Evolutionary conservation across 441 rosid species (phyloP), one percentile per base, ranked within the genome.

Genomic region (Pelargonium cotyledonis): DNA sequence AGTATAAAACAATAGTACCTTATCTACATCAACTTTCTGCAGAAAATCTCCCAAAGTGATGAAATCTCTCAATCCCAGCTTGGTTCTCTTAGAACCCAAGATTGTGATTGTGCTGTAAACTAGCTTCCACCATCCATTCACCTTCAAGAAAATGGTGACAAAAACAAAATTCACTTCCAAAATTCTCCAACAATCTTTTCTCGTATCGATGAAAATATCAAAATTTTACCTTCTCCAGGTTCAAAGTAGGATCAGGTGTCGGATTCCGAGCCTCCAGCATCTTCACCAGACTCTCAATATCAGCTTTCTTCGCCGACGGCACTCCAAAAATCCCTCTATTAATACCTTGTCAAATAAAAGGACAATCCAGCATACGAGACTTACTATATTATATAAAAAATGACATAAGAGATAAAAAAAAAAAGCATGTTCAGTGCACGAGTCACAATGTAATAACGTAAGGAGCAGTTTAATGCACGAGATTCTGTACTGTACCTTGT

Each of bases 251-350:
- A 70, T 86, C 78, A 69, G 88, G 83, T 2, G 86, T 93, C 68
- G 93, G 97, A 75, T 93, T 93, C 67, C 79, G 85, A 79, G 91
- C 83, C 70, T 91, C 96, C 10, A 91, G 68, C 41, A 83, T 81
- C 80, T 84, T 80, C 53, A 87, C 87, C 19, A 91, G 62, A 65
- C 71, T 43, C 70, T 84, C 86, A 61, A 91, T 89, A 81, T 91
- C 88, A 53, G 82, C 23, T 70, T 84, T 89, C 77, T 82, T 89
- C 9, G 83, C 80, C 47, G 97, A 84, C 11, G 79, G 76, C 0
- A 82, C 88, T 40, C 98, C 95, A 69, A 89, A 93, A 29, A 93
- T 80, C 40, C 98, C 96, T 81, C 96, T 89, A 57, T 89, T 89
- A 44, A 79, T 81, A 68, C 90, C 93, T 86, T 74, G 12, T 18